Evolutionary conservation across 2,329 filamentous ascomycete genomes (phyloP).

Genomic region (Alternaria gaisen): DNA sequence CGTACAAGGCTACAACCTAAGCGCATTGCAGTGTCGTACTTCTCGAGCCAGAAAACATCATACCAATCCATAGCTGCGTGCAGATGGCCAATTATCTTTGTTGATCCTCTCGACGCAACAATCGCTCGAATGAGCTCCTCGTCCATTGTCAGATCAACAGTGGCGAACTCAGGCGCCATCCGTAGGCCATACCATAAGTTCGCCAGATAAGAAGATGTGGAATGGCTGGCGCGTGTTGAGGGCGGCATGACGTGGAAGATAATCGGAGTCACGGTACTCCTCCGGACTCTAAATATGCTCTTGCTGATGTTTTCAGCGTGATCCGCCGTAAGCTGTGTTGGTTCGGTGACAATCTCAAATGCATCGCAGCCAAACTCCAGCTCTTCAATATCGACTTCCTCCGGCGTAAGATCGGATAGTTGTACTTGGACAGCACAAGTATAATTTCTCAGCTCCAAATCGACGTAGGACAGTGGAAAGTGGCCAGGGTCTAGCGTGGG

Average conservation of each 20-base stretch:
- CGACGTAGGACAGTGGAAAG: slow-evolving; percentile 70
- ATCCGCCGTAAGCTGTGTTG: slow-evolving; percentile 29
- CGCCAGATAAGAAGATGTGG: slow-evolving; percentile 59
- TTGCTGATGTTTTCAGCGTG: slow-evolving; percentile 61
- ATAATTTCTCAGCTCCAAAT: slow-evolving; percentile 67
- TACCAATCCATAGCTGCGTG: slow-evolving; percentile 64
- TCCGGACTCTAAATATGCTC: slow-evolving; percentile 66
- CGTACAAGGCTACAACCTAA: slow-evolving; percentile 70
- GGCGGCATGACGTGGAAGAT: slow-evolving; percentile 50
- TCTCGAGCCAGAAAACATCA: slow-evolving; percentile 62
- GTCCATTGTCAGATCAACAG: slow-evolving; percentile 67
- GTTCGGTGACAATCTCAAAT: slow-evolving; percentile 67
- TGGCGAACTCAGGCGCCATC: slow-evolving; percentile 69
- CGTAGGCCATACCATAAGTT: slow-evolving; percentile 68
- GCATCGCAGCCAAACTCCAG: slow-evolving; percentile 72
- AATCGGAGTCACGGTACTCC: slow-evolving; percentile 65
- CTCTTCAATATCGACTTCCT: slow-evolving; percentile 69
- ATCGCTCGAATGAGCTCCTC: slow-evolving; percentile 63
- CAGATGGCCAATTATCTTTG: slow-evolving; percentile 69
- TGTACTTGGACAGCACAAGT: slow-evolving; percentile 73
- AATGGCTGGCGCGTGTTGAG: slow-evolving; percentile 28
- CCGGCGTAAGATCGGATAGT: slow-evolving; percentile 65
- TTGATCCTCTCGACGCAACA: slow-evolving; percentile 61
- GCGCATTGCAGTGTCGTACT: slow-evolving; percentile 66
- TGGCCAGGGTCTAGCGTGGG: slow-evolving; percentile 66